These are phyloP conservation scores for Daldinia vernicosa DNA, from an alignment of 495 filamentous ascomycete genomes.

Conservation along the genomic window DNA sequence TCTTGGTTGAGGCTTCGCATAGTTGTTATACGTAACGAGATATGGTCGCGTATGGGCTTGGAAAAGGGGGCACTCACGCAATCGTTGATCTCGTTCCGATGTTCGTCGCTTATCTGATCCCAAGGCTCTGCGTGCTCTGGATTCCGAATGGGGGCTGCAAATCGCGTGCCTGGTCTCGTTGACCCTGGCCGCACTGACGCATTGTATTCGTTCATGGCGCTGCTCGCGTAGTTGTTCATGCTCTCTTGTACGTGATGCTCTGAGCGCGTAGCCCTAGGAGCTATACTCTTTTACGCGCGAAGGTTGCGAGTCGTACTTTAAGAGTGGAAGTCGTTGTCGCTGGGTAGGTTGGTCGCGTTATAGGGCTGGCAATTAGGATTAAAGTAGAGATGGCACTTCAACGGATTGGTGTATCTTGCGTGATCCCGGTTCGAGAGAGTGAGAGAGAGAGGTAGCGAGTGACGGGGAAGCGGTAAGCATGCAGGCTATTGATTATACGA, in stretches of 20 bases:
- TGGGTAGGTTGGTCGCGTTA: not conserved
- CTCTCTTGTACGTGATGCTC: slow-evolving; percentile 17
- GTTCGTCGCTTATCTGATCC: slow-evolving; percentile 75
- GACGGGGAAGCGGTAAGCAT: not conserved
- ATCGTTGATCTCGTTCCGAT: slow-evolving; percentile 88
- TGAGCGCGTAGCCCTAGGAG: slow-evolving; percentile 24
- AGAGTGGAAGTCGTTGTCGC: not conserved
- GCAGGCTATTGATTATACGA: not conserved
- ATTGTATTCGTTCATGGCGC: slow-evolving; percentile 44
- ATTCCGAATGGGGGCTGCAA: slow-evolving; percentile 46
- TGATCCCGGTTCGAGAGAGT: not conserved
- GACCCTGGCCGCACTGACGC: slow-evolving; percentile 43
- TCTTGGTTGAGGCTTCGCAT: not conserved
- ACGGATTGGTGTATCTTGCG: not conserved
- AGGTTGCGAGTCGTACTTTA: not conserved
- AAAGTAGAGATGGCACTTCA: slow-evolving; percentile 1
- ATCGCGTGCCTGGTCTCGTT: slow-evolving; percentile 42
- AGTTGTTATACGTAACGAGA: not conserved
- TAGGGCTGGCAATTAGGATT: slow-evolving; percentile 1
- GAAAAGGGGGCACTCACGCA: slow-evolving; percentile 66
- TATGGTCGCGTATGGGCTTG: not conserved
- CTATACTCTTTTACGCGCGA: slow-evolving; percentile 13
- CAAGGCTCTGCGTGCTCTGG: slow-evolving; percentile 50
- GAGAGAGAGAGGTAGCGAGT: not conserved
- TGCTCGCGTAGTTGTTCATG: slow-evolving; percentile 47